These are phyloP conservation scores for Triticum monococcum DNA, from an alignment of 176 grass and related monocot species.

Conservation along the genomic window DNA sequence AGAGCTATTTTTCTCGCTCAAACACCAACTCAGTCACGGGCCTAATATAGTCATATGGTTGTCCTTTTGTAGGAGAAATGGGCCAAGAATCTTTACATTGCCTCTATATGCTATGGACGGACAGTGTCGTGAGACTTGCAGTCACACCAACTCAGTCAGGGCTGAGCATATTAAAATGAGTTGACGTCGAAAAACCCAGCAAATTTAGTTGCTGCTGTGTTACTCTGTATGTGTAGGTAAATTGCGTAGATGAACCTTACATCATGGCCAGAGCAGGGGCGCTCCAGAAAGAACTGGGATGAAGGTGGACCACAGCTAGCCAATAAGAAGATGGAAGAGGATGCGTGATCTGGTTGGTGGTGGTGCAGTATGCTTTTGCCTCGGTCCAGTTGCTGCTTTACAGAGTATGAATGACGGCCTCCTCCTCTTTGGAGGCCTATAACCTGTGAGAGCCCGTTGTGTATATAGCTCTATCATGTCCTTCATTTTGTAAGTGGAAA, in stretches of 20 bases:
- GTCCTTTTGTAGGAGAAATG: slow-evolving; percentile 83
- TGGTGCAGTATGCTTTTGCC: slow-evolving; percentile 43
- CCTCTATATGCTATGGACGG: slow-evolving; percentile 83
- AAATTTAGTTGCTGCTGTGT: slow-evolving; percentile 45
- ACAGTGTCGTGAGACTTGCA: slow-evolving; percentile 65
- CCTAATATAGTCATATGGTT: background rate
- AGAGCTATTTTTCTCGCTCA: background rate
- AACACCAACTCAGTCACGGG: background rate
- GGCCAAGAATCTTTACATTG: slow-evolving; percentile 97
- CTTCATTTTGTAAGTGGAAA: slow-evolving; percentile 42
- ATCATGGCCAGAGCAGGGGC: slow-evolving; percentile 26
- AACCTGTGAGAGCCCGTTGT: slow-evolving; percentile 43
- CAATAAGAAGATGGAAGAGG: slow-evolving; percentile 42
- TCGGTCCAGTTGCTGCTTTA: slow-evolving; percentile 31
- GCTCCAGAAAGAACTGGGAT: slow-evolving; percentile 19
- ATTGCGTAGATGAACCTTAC: slow-evolving; percentile 41
- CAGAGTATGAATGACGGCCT: slow-evolving; percentile 22
- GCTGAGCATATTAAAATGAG: slow-evolving; percentile 32
- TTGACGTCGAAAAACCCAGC: slow-evolving; percentile 28
- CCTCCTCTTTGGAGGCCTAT: slow-evolving; percentile 38
- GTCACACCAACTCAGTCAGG: slow-evolving; percentile 24
- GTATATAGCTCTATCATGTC: slow-evolving; percentile 49
- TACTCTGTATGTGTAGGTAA: slow-evolving; percentile 51
- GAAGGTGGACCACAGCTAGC: slow-evolving; percentile 20
- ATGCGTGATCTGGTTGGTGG: slow-evolving; percentile 24